Evolutionary conservation across 768 basidiomycete species (phyloP).

Genomic region (Russula ochroleuca): DNA sequence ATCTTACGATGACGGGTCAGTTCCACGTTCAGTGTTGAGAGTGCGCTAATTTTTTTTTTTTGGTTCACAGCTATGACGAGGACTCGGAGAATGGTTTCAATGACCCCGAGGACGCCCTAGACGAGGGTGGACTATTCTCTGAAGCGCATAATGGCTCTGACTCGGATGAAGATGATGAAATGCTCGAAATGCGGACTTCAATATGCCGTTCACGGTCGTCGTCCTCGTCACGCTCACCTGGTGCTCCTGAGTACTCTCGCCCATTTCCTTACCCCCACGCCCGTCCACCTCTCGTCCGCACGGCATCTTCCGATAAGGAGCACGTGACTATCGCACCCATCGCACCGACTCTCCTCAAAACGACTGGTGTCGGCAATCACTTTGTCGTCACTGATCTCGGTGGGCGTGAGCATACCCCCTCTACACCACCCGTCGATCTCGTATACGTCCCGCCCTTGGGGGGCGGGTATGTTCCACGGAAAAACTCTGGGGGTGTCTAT

Average conservation of each 20-base stretch:
- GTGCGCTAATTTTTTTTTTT: constrained; percentile 14
- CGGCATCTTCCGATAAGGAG: constrained; percentile 42
- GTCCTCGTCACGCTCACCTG: constrained; percentile 36
- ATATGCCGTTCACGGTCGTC: constrained; percentile 39
- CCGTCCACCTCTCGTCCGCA: constrained; percentile 34
- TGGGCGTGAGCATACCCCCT: constrained; percentile 22
- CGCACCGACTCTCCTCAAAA: constrained; percentile 84
- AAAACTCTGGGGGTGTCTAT: constrained; percentile 28
- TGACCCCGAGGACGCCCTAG: constrained; percentile 44
- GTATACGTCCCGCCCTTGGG: constrained; percentile 61
- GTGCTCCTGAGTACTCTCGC: constrained; percentile 22
- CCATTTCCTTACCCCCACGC: constrained; percentile 25
- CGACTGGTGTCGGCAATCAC: constrained; percentile 49
- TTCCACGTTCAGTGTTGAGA: constrained; percentile 20
- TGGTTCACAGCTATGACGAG: constrained; percentile 54
- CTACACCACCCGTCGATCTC: constrained; percentile 54
- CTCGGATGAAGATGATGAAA: constrained; percentile 46
- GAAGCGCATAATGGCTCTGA: constrained; percentile 30
- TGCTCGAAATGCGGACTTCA: constrained; percentile 59
- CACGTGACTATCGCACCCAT: constrained; percentile 69
- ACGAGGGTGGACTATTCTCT: constrained; percentile 31
- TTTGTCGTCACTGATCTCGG: constrained; percentile 33
- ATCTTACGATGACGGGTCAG: constrained; percentile 61
- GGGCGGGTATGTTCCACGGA: constrained; percentile 31
- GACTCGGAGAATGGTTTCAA: constrained; percentile 56